Conservation (phyloP, 352 stramenopile species). For the Globisporangium cystogenes region DNA sequence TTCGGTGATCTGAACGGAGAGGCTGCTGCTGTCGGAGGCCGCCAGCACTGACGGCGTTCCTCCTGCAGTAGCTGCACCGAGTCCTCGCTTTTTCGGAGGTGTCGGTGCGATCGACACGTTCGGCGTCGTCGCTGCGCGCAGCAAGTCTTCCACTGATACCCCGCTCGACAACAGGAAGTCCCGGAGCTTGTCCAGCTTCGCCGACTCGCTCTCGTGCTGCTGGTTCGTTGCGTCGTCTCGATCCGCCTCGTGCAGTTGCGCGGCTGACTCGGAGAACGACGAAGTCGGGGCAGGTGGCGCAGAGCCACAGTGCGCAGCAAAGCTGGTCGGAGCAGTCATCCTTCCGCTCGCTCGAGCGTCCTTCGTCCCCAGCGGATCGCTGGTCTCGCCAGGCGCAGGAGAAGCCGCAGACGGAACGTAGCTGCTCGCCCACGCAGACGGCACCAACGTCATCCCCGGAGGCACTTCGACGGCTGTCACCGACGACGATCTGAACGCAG, state of each 20-base stretch:
- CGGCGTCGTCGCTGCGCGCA: constrained; percentile 51
- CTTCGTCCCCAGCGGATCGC: not conserved
- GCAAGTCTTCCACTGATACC: constrained; percentile 67
- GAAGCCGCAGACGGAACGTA: not conserved
- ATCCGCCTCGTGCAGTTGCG: not conserved
- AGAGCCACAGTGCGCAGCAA: not conserved
- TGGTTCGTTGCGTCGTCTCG: constrained; percentile 1
- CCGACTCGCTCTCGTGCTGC: constrained; percentile 2
- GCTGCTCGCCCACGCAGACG: constrained; percentile 28
- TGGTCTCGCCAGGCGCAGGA: not conserved
- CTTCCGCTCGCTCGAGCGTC: not conserved
- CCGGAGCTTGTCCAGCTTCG: constrained; percentile 54
- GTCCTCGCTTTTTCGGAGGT: not conserved
- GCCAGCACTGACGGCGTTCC: not conserved
- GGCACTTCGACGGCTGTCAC: constrained; percentile 18
- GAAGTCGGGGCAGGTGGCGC: not conserved
- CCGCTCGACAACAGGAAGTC: constrained; percentile 53
- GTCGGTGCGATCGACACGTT: constrained; percentile 25
- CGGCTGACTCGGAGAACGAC: not conserved
- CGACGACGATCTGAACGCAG: not conserved
- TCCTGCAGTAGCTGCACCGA: not conserved
- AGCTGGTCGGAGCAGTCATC: not conserved
- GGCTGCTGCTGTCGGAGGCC: not conserved
- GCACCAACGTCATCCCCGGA: constrained; percentile 42
- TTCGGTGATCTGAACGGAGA: not conserved